Base-by-base conservation (phyloP, 768 basidiomycete species). In the Cyathus striatus region DNA sequence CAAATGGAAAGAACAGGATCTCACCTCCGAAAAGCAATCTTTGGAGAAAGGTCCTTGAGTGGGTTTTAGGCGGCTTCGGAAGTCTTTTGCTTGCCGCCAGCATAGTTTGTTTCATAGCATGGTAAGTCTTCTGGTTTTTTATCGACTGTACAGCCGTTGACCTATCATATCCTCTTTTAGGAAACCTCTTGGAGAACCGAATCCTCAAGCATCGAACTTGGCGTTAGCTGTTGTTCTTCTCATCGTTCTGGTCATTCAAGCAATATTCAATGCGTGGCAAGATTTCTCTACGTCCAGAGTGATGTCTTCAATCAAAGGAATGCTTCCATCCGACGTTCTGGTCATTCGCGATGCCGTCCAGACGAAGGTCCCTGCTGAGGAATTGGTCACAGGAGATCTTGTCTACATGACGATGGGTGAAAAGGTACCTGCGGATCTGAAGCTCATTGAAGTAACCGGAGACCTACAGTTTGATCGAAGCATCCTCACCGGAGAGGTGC, bases 391-490 rank as follows among this genome's bases (percentile, higher is more conserved):
- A 0, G 86, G 85, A 12, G 86, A 88, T 52, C 57, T 88, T 22
- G 73, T 86, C 41, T 65, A 69, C 1, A 73, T 87, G 52, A 62
- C 63, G 20, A 73, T 85, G 43, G 86, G 86, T 20, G 78, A 80
- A 52, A 79, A 83, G 13, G 73, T 86, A 2, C 86, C 86, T 0
- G 84, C 85, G 3, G 86, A 88, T 52, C 45, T 87, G 13, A 73
- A 79, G 38, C 63, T 88, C n/a, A 69, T 85, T 25, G 66, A 78
- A 3, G 71, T 70, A 18, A 76, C 73, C 17, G 61, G 71, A 2
- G 83, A 85, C 52, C 58, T 83, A 27, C 70, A 70, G 43, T 76
- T 83, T 37, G 83, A 85, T 49, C 66, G 81, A 23, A 74, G 78
- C 23, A 70, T 84, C 27, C 66, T 86, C n/a, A 86, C 83, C 4